Evolutionary conservation across 2,329 filamentous ascomycete genomes (phyloP), one percentile per base, ranked within the genome.

Genomic region (Colletotrichum caudatum): DNA sequence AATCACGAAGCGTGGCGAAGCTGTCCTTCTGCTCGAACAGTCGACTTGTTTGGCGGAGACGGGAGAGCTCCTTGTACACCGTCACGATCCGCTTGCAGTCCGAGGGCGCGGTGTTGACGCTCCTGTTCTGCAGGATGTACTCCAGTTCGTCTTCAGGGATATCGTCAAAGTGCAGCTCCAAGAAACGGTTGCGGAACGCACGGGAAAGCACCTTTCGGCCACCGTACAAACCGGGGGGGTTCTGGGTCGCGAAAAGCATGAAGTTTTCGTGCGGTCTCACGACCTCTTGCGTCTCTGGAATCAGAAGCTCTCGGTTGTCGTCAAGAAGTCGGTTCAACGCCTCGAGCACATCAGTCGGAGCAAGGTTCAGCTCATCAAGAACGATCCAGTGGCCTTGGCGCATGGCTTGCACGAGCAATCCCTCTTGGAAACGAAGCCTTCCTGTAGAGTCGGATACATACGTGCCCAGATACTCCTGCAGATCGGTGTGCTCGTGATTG

Each of bases 231-330:
- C 96, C 96, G 29, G 97, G 93, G 0, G 96, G 96, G 76, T 99
- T 99, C 78, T 99, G 96, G 0, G 96, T 99, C 1, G 96, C 96
- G 78, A 99, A 99, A 0, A 99, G 89, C 90, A 98, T 97, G 80
- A 99, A 99, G 76, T 97, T 95, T 39, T 94, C 91, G 75, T 99
- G 95, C 0, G 96, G 97, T 41, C 91, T 92, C 51, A 99, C 93
- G 46, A 97, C 86, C 79, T 99, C 95, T 80, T 99, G 96, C 0
- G 96, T 98, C 80, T 99, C 96, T 0, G 97, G 95, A 44, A 99
- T 95, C 33, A 99, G 87, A 5, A 99, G 88, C 81, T 99, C 96
- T 71, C 96, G 88, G 76, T 99, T 99, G 78, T 99, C 96, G 76
- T 99, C 96, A 0, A 99, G 85, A 0, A 99, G 88, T 76, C 96